Base-by-base conservation (phyloP, 768 basidiomycete genomes). In the Trametes elegans region DNA sequence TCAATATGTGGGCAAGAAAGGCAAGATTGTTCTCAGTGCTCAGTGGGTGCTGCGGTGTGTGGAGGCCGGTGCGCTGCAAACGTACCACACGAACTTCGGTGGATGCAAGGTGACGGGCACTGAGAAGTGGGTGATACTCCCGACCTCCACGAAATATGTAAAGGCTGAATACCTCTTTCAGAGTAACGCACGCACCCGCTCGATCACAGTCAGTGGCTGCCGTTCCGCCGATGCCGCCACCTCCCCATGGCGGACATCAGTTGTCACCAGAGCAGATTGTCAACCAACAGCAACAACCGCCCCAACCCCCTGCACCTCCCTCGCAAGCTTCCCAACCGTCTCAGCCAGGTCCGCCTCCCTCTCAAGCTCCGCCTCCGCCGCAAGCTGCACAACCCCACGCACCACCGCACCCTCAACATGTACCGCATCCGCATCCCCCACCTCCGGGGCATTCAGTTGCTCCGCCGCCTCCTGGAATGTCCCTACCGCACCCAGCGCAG, bases 21-120 rank as follows among this genome's bases (percentile, higher is more conserved):
- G 81, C 35, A 92, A 92, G 68, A 74, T 91, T 40, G 81, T 93
- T 2, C 80, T 93, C 7, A 78, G 82, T 62, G 78, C 81, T 5
- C 79, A 80, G 41, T 93, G 91, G 91, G 78, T 90, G 19, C 78
- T 80, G 44, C 87, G 90, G 65, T 93, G 91, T 62, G 76, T 93
- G 62, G 82, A 84, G 62, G 71, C 78, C 6, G 79, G 81, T 46
- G 77, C 79, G 40, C 75, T 93, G 29, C 87, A 89, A 67, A 89
- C 87, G 0, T 92, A 85, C 64, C 79, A 82, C 45, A 82, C 75
- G 53, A 84, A 89, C 62, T 93, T 87, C 82, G 89, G 85, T 10
- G 87, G 82, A 23, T 93, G 88, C 62, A 92, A 88, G 72, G 81
- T 93, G 18, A 84, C 80, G 18, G 90, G 90, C 21, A 76, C 74